phyloP scores from a whole-genome alignment of 2,329 filamentous ascomycete genomes.

The Neophaeococcomyces aloes region DNA sequence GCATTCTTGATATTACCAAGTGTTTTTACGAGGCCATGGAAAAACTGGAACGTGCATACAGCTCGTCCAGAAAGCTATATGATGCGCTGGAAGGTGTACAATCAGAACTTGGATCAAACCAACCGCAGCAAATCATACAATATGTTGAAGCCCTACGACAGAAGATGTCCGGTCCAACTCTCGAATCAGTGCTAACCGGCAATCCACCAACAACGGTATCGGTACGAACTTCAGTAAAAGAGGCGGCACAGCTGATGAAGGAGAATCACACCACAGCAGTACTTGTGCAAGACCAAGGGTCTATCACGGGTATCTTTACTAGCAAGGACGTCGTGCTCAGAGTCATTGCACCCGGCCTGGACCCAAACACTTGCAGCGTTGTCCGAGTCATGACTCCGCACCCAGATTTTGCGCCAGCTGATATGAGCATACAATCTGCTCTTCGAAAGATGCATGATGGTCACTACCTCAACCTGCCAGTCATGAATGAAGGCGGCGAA shows the following conservation, averaged over 20 bases:
- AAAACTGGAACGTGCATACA: conserved; percentile 94
- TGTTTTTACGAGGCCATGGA: conserved; percentile 99
- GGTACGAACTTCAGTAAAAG: conserved; percentile 89
- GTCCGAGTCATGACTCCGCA: conserved; percentile 99
- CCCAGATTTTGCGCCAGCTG: conserved; percentile 94
- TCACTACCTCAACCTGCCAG: conserved; percentile 93
- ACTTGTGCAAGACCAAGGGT: conserved; percentile 88
- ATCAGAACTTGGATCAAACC: conserved; percentile 86
- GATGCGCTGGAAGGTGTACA: conserved; percentile 96
- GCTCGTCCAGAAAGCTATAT: conserved; percentile 94
- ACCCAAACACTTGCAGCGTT: conserved; percentile 90
- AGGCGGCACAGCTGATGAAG: conserved; percentile 93
- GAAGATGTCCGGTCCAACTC: conserved; percentile 96
- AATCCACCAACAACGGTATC: conserved; percentile 88
- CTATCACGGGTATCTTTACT: conserved; percentile 97
- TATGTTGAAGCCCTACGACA: conserved; percentile 90
- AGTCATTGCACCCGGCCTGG: conserved; percentile 91
- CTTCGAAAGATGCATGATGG: conserved; percentile 99
- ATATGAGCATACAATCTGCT: conserved; percentile 98
- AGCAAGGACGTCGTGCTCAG: conserved; percentile 98
- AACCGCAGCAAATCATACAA: conserved; percentile 97
- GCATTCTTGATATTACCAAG: conserved; percentile 96
- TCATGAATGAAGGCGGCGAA: conserved; percentile 95
- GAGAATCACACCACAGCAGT: conserved; percentile 97
- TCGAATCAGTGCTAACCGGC: conserved; percentile 88